Conservation (phyloP, 2,329 filamentous ascomycete genomes). For the Talaromyces rugulosus region DNA sequence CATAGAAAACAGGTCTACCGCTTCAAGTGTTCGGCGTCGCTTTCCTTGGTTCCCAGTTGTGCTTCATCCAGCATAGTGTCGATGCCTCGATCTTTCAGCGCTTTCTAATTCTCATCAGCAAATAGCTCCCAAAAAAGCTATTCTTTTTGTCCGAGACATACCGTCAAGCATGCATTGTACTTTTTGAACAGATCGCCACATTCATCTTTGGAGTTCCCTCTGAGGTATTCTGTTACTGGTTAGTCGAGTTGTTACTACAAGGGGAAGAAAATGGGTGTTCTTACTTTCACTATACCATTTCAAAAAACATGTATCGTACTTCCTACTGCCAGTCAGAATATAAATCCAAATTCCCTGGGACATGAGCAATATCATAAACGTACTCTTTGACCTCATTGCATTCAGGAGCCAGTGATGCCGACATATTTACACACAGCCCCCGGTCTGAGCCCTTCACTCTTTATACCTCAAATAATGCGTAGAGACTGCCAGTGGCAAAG, state of each 20-base stretch:
- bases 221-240: slow-evolving; percentile 70
- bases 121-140: neutral
- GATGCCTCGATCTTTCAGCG: slow-evolving; percentile 82
- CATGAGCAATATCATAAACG: slow-evolving; percentile 27
- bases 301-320: slow-evolving; percentile 94
- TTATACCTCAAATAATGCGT: neutral
- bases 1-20: slow-evolving; percentile 16
- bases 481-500: neutral
- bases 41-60: slow-evolving; percentile 82
- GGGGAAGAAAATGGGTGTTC: neutral
- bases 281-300: slow-evolving; percentile 99
- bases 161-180: slow-evolving; percentile 81
- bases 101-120: slow-evolving; percentile 55
- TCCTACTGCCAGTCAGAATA: slow-evolving; percentile 50
- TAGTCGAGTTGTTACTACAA: slow-evolving; percentile 13
- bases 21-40: slow-evolving; percentile 66
- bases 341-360: neutral
- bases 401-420: slow-evolving; percentile 87
- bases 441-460: neutral
- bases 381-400: slow-evolving; percentile 97
- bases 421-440: slow-evolving; percentile 55
- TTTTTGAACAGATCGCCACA: slow-evolving; percentile 81
- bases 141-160: slow-evolving; percentile 42
- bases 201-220: slow-evolving; percentile 80
- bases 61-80: slow-evolving; percentile 91